Evolutionary conservation across 345 rosid species (phyloP).

Genomic region (Cardiospermum halicacabum): DNA sequence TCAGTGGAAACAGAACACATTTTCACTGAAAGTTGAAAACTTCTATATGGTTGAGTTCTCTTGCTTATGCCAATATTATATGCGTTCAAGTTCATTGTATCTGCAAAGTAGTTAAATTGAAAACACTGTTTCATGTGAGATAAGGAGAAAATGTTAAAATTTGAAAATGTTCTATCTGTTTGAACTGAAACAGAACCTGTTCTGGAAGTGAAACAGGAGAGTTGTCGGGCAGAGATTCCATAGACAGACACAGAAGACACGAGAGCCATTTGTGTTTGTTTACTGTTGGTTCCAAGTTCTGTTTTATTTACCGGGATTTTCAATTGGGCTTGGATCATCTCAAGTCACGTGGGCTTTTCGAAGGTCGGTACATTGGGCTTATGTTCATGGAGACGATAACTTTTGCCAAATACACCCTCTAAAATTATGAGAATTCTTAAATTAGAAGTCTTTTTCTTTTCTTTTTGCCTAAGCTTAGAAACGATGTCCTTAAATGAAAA

Average conservation of each 20-base stretch:
- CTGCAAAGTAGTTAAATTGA: background rate
- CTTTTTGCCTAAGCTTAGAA: too few relatives aligned
- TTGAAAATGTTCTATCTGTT: background rate
- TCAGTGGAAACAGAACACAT: slow-evolving; percentile 27
- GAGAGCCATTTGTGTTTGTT: background rate
- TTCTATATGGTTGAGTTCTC: background rate
- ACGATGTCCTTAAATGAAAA: too few relatives aligned
- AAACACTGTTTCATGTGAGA: background rate
- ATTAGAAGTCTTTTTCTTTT: too few relatives aligned
- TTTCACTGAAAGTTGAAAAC: slow-evolving; percentile 5
- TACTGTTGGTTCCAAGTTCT: background rate
- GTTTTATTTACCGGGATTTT: background rate
- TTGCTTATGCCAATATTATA: background rate
- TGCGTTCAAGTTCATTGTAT: background rate
- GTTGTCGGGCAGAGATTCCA: background rate
- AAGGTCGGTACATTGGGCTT: background rate
- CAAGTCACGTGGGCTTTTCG: background rate
- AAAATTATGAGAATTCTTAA: too few relatives aligned
- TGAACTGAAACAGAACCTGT: slow-evolving; percentile 13
- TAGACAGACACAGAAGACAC: slow-evolving; percentile 1
- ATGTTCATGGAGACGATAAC: background rate
- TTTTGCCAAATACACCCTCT: background rate
- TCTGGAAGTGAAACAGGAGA: slow-evolving; percentile 1
- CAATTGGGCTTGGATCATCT: background rate
- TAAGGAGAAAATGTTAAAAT: too few relatives aligned